Conservation (phyloP, 1,284 basidiomycete genomes). For the Tilletia setariae region DNA sequence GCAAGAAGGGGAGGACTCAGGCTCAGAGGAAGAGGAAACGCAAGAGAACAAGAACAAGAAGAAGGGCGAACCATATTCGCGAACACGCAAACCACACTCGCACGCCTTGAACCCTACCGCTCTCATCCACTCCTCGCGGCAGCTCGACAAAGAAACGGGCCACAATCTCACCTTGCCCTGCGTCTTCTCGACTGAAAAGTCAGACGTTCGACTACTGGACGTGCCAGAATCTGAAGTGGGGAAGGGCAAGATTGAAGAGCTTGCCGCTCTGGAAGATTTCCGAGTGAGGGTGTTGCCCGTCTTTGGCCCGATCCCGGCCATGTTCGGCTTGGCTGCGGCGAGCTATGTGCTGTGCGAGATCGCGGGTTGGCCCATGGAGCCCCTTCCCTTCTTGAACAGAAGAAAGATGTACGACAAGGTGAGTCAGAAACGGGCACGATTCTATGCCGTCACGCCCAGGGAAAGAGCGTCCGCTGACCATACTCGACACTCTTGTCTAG, state of each 20-base stretch:
- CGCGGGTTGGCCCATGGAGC: conserved; percentile 45
- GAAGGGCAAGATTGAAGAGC: conserved; percentile 79
- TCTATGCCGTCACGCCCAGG: too few species aligned
- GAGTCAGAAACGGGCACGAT: neutral
- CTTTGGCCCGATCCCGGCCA: conserved; percentile 57
- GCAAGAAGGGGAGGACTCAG: conserved; percentile 20
- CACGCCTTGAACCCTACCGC: conserved; percentile 14
- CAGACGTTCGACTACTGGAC: conserved; percentile 75
- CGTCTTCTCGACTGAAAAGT: conserved; percentile 94
- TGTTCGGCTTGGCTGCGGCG: conserved; percentile 51
- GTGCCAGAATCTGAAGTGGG: conserved; percentile 75
- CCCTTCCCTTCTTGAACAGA: conserved; percentile 43
- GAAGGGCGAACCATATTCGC: conserved; percentile 17
- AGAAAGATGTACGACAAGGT: conserved; percentile 47
- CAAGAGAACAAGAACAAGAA: conserved; percentile 25
- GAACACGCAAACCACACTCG: conserved; percentile 18
- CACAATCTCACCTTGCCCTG: conserved; percentile 41
- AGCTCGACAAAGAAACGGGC: conserved; percentile 20
- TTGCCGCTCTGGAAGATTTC: conserved; percentile 89
- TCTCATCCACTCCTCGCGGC: neutral
- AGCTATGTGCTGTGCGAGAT: conserved; percentile 52
- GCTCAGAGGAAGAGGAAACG: conserved; percentile 13
- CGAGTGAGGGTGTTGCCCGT: conserved; percentile 85
- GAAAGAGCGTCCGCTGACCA: too few species aligned
- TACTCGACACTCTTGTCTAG: neutral